These are phyloP conservation scores for Hypoxylon sp. DNA, from an alignment of 2,329 filamentous ascomycete genomes.

Conservation along the genomic window DNA sequence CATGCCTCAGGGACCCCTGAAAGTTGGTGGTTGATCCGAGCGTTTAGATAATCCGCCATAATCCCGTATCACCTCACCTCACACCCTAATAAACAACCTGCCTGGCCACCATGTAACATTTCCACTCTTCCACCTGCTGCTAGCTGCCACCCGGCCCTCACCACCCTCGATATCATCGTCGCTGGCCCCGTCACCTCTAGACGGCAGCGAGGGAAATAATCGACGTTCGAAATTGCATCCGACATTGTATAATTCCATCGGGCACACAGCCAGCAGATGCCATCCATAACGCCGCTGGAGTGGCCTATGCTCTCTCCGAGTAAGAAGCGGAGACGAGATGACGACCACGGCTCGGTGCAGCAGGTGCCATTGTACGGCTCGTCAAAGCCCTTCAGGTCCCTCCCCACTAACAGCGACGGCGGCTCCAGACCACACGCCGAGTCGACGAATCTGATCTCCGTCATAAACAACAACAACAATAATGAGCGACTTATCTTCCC, in stretches of 20 bases:
- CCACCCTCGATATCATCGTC: constrained; percentile 8
- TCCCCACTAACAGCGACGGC: constrained; percentile 41
- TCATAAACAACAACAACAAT: constrained; percentile 42
- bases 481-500: constrained; percentile 49
- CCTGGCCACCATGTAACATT: constrained; percentile 26
- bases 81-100: constrained; percentile 34
- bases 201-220: constrained; percentile 1
- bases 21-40: constrained; percentile 32
- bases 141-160: constrained; percentile 15
- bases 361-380: constrained; percentile 51
- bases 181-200: not conserved
- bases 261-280: constrained; percentile 51
- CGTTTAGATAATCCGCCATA: constrained; percentile 28
- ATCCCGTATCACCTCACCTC: constrained; percentile 31
- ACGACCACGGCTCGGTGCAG: constrained; percentile 52
- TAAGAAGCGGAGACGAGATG: constrained; percentile 58
- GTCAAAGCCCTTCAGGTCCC: constrained; percentile 34
- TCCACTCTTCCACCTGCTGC: constrained; percentile 15
- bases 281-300: constrained; percentile 56
- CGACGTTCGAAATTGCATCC: constrained; percentile 9
- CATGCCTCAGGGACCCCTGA: constrained; percentile 32
- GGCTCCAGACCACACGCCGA: constrained; percentile 43
- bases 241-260: not conserved
- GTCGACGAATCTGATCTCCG: constrained; percentile 44
- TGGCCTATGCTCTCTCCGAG: constrained; percentile 50